Evolutionary conservation across 257 asterid genomes (phyloP).

Genomic region (Ilex asprella): DNA sequence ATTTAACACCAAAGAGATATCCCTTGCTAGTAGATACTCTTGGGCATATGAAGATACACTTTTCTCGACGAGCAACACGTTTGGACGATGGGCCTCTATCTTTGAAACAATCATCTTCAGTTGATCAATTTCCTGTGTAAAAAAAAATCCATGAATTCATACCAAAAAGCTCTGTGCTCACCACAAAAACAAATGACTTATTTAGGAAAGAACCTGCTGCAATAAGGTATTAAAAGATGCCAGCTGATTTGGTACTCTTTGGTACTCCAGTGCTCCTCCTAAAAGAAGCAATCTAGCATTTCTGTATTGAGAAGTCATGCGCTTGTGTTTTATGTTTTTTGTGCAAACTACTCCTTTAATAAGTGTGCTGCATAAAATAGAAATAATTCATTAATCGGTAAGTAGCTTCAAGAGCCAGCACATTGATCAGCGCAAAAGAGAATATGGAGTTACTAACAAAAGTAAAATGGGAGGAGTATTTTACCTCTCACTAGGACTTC

Average conservation of each 20-base stretch:
- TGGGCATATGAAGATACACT: slow-evolving; percentile 88
- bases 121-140: slow-evolving; percentile 77
- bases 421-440: no score
- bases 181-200: slow-evolving; percentile 1
- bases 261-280: slow-evolving; percentile 96
- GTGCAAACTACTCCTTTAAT: slow-evolving; percentile 90
- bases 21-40: slow-evolving; percentile 75
- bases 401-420: no score
- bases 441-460: no score
- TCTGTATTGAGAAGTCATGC: slow-evolving; percentile 86
- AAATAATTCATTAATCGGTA: neutral
- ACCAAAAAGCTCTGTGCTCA: slow-evolving; percentile 12
- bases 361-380: slow-evolving; percentile 55
- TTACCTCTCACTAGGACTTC: slow-evolving; percentile 71
- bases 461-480: neutral
- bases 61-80: slow-evolving; percentile 89
- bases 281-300: slow-evolving; percentile 74
- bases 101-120: slow-evolving; percentile 69
- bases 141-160: slow-evolving; percentile 9
- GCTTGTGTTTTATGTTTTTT: slow-evolving; percentile 91
- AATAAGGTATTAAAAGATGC: slow-evolving; percentile 82
- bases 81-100: slow-evolving; percentile 86
- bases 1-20: slow-evolving; percentile 83
- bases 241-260: slow-evolving; percentile 72
- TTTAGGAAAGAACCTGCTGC: slow-evolving; percentile 56